These are phyloP conservation scores for Cercospora brassicicola DNA, from an alignment of 2,329 filamentous ascomycete genomes.

Conservation along the genomic window DNA sequence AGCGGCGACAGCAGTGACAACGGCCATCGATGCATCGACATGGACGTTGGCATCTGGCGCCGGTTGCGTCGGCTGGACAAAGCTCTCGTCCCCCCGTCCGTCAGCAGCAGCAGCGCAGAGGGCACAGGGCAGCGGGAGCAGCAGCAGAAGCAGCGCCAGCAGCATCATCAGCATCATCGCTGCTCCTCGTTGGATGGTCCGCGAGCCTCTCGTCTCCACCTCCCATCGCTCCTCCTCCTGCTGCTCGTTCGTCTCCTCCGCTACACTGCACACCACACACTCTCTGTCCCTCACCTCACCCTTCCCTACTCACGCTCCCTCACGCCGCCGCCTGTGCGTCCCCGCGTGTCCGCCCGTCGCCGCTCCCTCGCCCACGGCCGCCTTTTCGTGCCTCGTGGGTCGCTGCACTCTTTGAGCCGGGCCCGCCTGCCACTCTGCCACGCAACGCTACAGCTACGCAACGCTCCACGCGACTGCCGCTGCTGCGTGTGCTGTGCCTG, in stretches of 20 bases:
- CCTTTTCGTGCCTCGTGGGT: neutral
- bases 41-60: neutral
- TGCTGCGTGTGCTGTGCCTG: neutral
- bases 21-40: neutral
- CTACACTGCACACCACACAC: neutral
- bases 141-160: neutral
- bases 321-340: neutral
- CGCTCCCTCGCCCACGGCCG: neutral
- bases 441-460: neutral
- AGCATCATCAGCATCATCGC: neutral
- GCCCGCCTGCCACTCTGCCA: neutral
- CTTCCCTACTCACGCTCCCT: neutral
- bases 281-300: neutral
- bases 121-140: neutral
- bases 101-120: neutral
- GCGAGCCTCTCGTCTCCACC: neutral
- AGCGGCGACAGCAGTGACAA: neutral
- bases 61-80: conserved; percentile 1
- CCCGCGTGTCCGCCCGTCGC: neutral
- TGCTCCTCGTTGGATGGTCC: neutral
- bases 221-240: neutral
- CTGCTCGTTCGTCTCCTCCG: neutral
- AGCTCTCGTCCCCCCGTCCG: neutral
- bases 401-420: conserved; percentile 1
- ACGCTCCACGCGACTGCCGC: neutral